Percentiles rank a stretch among this genome's conserved stretches.
Conservation (phyloP, 306 rosid genomes). For the Fagus sylvatica region DNA sequence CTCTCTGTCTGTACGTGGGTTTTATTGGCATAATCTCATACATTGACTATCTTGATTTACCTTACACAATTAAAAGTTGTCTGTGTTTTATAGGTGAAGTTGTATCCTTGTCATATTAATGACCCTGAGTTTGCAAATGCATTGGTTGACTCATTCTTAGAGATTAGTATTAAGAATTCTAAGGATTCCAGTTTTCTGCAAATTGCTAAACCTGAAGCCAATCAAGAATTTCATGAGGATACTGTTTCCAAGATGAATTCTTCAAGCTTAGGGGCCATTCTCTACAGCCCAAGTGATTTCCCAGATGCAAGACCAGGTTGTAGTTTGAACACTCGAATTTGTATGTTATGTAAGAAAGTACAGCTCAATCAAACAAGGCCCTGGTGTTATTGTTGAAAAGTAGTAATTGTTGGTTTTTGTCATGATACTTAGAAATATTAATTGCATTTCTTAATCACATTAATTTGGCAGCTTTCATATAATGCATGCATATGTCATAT, state of each 20-base stretch:
- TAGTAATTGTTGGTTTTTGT: not conserved
- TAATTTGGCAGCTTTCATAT: not conserved
- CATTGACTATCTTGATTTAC: not conserved
- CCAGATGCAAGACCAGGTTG: conserved; percentile 90
- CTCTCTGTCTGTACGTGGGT: not conserved
- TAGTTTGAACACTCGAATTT: not conserved
- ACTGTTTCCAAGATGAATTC: conserved; percentile 32
- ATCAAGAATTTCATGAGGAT: conserved; percentile 33
- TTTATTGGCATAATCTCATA: conserved; percentile 10
- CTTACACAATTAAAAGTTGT: conserved; percentile 15
- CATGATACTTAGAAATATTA: not conserved
- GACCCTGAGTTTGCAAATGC: conserved; percentile 77
- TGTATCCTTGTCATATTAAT: conserved; percentile 77
- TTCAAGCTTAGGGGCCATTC: conserved; percentile 36
- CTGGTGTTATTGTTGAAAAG: not conserved
- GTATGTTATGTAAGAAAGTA: not conserved
- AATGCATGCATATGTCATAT: not conserved
- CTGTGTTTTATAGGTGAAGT: conserved; percentile 58
- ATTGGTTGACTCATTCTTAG: conserved; percentile 77
- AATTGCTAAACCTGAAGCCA: conserved; percentile 34
- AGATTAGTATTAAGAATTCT: conserved; percentile 44
- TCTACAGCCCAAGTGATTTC: conserved; percentile 61
- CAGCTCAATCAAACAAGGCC: not conserved
- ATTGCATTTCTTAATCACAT: not conserved
- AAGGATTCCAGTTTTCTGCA: conserved; percentile 36